Conservation (phyloP, 148 eudicot species). For the Fagopyrum tataricum region DNA sequence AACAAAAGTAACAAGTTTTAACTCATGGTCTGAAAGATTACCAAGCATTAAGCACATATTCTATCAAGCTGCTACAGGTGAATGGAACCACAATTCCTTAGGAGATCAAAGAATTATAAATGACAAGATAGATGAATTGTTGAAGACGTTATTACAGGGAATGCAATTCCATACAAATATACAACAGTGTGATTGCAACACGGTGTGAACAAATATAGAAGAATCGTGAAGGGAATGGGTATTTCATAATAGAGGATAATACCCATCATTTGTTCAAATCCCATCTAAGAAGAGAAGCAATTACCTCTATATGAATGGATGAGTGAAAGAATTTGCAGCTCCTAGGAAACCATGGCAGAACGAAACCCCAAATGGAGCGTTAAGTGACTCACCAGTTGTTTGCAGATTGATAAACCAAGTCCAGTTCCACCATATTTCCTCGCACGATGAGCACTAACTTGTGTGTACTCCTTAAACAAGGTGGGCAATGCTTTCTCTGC, state of each 20-base stretch:
- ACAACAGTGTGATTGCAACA: background rate
- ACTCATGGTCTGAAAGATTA: background rate
- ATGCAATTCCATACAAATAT: background rate
- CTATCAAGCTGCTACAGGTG: background rate
- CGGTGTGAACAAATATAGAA: too few relatives aligned
- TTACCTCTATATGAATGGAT: too few relatives aligned
- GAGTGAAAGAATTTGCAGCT: too few relatives aligned
- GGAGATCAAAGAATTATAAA: background rate
- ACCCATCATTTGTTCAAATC: too few relatives aligned
- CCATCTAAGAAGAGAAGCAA: too few relatives aligned
- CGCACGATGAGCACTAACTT: conserved; percentile 85
- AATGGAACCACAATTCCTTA: background rate
- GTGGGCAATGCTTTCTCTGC: conserved; percentile 83
- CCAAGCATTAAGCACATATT: background rate
- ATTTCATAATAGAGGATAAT: too few relatives aligned
- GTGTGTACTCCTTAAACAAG: conserved; percentile 81
- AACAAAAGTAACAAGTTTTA: background rate
- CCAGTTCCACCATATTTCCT: conserved; percentile 98
- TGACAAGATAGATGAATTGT: background rate
- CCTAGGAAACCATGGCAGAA: too few relatives aligned
- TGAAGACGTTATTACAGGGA: background rate
- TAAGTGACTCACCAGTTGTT: conserved; percentile 63
- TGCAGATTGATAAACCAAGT: conserved; percentile 91
- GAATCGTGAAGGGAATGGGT: too few relatives aligned
- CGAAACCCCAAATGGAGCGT: too few relatives aligned